These are phyloP conservation scores for Globisporangium lucens DNA, from an alignment of 352 stramenopile species.

Conservation along the genomic window DNA sequence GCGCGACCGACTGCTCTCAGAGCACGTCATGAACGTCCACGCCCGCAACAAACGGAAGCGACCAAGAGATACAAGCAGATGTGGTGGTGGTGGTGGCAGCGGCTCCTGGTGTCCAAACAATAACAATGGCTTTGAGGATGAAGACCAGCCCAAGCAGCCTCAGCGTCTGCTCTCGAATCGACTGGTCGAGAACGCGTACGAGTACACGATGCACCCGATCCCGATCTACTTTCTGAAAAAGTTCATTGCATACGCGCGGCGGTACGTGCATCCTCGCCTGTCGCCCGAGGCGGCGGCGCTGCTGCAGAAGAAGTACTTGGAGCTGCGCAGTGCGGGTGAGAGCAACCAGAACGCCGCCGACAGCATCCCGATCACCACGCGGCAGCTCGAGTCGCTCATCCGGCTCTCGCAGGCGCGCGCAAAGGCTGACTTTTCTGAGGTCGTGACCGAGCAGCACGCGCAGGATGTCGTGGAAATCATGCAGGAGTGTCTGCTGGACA, in stretches of 20 bases:
- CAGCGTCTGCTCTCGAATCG: slow-evolving; percentile 47
- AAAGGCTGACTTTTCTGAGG: slow-evolving; percentile 92
- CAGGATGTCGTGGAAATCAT: slow-evolving; percentile 97
- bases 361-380: slow-evolving; percentile 91
- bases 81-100: background rate
- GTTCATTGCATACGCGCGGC: slow-evolving; percentile 96
- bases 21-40: slow-evolving; percentile 95
- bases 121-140: slow-evolving; percentile 9
- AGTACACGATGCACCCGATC: slow-evolving; percentile 49
- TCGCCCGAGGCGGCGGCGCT: slow-evolving; percentile 48
- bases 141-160: slow-evolving; percentile 11
- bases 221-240: slow-evolving; percentile 90
- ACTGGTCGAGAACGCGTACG: slow-evolving; percentile 41
- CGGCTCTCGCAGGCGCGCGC: slow-evolving; percentile 90
- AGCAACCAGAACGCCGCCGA: slow-evolving; percentile 38
- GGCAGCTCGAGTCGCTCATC: slow-evolving; percentile 95
- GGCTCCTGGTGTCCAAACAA: slow-evolving; percentile 25
- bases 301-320: slow-evolving; percentile 89
- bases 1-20: slow-evolving; percentile 91
- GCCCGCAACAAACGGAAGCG: slow-evolving; percentile 35
- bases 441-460: slow-evolving; percentile 92
- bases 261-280: slow-evolving; percentile 92
- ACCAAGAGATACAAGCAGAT: slow-evolving; percentile 14
- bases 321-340: slow-evolving; percentile 73
- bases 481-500: slow-evolving; percentile 91